phyloP scores from a whole-genome alignment of 2,329 filamentous ascomycete species.

The Xylaria polymorpha region DNA sequence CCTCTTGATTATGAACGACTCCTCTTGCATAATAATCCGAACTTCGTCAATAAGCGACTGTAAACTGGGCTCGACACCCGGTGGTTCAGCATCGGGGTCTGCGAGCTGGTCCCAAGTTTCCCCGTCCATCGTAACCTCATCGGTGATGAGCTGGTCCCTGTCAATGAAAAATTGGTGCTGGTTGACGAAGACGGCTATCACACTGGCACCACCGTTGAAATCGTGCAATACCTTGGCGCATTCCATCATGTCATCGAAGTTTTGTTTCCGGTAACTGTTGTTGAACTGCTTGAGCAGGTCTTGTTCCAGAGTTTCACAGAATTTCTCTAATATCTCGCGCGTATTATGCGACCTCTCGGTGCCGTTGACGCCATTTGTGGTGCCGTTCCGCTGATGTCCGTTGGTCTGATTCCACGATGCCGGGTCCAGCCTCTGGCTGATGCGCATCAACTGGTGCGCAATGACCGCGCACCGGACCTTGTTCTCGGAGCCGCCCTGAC shows the following conservation, averaged over 20 bases:
- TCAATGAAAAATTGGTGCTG: slow-evolving; percentile 99
- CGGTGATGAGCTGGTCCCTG: slow-evolving; percentile 87
- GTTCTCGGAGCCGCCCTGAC: slow-evolving; percentile 86
- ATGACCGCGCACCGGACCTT: slow-evolving; percentile 96
- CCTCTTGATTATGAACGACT: slow-evolving; percentile 95
- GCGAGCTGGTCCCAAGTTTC: slow-evolving; percentile 91
- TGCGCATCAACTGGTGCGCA: slow-evolving; percentile 90
- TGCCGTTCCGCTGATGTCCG: slow-evolving; percentile 61
- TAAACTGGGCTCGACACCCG: slow-evolving; percentile 89
- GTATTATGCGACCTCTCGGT: slow-evolving; percentile 70
- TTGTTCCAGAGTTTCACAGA: slow-evolving; percentile 94
- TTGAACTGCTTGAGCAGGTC: slow-evolving; percentile 97
- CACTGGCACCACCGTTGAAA: slow-evolving; percentile 95
- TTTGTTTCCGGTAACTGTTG: slow-evolving; percentile 92
- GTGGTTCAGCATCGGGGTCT: slow-evolving; percentile 92
- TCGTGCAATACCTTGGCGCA: slow-evolving; percentile 94
- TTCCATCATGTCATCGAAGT: slow-evolving; percentile 98
- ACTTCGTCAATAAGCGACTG: slow-evolving; percentile 95
- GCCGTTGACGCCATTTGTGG: slow-evolving; percentile 61
- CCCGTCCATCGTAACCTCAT: slow-evolving; percentile 80
- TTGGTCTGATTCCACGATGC: slow-evolving; percentile 75
- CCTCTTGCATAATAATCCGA: slow-evolving; percentile 94
- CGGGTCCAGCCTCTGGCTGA: slow-evolving; percentile 90
- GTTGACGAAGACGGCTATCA: slow-evolving; percentile 96
- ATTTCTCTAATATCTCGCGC: slow-evolving; percentile 93